Evolutionary conservation across 1,139 yeast species (phyloP).

Genomic region (Yamadazyma songkhlaensis): DNA sequence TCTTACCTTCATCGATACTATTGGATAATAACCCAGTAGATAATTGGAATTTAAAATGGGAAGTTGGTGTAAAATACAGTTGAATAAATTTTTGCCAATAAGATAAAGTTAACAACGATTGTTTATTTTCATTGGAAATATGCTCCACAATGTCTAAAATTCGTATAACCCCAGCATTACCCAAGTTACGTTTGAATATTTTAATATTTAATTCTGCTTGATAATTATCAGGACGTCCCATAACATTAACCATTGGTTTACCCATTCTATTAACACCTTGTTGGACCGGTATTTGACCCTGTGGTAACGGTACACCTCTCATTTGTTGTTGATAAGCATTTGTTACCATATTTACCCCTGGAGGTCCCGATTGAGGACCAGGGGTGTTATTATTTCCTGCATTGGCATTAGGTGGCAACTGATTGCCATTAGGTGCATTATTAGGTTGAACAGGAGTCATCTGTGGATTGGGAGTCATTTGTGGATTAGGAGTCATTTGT

Average conservation of each 20-base stretch:
- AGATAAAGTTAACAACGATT: constrained; percentile 27
- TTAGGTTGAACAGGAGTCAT: neutral
- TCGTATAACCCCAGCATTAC: constrained; percentile 45
- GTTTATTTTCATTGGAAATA: constrained; percentile 30
- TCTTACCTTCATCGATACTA: neutral
- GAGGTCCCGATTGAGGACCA: constrained; percentile 4
- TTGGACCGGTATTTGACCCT: constrained; percentile 1
- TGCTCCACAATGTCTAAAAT: constrained; percentile 38
- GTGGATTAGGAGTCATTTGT: constrained; percentile 3
- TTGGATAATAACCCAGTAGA: neutral
- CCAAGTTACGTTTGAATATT: constrained; percentile 38
- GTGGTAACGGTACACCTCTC: neutral
- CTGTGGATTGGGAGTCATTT: no score
- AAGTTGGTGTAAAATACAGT: constrained; percentile 32
- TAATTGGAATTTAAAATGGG: constrained; percentile 23
- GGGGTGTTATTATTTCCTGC: constrained; percentile 5
- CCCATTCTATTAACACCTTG: constrained; percentile 1
- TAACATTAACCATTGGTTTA: neutral
- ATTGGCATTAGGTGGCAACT: neutral
- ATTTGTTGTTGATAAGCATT: constrained; percentile 1
- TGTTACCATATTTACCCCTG: constrained; percentile 1
- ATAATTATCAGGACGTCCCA: constrained; percentile 16
- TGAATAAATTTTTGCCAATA: constrained; percentile 42
- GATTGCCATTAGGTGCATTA: neutral
- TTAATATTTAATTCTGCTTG: constrained; percentile 37